A percentile compares a stretch with the other conserved stretches of the same genome.
These are phyloP conservation scores for Fusarium sp. DNA, from an alignment of 2,329 filamentous ascomycete genomes.

Conservation along the genomic window DNA sequence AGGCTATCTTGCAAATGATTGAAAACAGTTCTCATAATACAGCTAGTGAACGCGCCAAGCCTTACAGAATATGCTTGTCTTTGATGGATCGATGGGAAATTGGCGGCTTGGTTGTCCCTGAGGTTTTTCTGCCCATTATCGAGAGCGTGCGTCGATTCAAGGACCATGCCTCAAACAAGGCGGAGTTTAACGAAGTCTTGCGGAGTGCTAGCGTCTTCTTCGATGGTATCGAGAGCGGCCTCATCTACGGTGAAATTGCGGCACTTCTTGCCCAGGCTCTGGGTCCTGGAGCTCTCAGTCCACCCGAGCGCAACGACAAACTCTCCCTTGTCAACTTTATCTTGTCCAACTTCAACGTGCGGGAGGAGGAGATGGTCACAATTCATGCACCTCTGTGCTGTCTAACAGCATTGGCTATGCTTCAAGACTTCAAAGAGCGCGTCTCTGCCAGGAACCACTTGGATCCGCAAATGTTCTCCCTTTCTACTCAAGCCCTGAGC, in stretches of 20 bases:
- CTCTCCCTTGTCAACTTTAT: slow-evolving; percentile 84
- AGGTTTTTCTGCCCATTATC: slow-evolving; percentile 88
- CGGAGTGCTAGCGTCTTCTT: slow-evolving; percentile 96
- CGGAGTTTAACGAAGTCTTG: slow-evolving; percentile 85
- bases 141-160: slow-evolving; percentile 82
- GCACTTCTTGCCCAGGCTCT: slow-evolving; percentile 72
- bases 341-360: slow-evolving; percentile 87
- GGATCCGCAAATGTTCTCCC: slow-evolving; percentile 43
- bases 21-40: slow-evolving; percentile 49
- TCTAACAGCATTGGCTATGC: slow-evolving; percentile 69
- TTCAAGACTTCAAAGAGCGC: slow-evolving; percentile 61
- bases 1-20: slow-evolving; percentile 82
- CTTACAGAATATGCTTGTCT: slow-evolving; percentile 91
- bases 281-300: slow-evolving; percentile 54
- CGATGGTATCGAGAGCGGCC: slow-evolving; percentile 91
- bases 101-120: slow-evolving; percentile 86
- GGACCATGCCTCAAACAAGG: slow-evolving; percentile 67
- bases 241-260: slow-evolving; percentile 89
- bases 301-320: slow-evolving; percentile 66
- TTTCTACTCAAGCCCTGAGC: slow-evolving; percentile 51
- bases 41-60: slow-evolving; percentile 75
- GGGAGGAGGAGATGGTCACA: slow-evolving; percentile 94
- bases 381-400: slow-evolving; percentile 81
- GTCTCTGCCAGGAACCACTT: slow-evolving; percentile 47
- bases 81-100: slow-evolving; percentile 99